These are phyloP conservation scores for Fraxinus latifolia DNA, from an alignment of 305 asterid species.

Conservation along the genomic window DNA sequence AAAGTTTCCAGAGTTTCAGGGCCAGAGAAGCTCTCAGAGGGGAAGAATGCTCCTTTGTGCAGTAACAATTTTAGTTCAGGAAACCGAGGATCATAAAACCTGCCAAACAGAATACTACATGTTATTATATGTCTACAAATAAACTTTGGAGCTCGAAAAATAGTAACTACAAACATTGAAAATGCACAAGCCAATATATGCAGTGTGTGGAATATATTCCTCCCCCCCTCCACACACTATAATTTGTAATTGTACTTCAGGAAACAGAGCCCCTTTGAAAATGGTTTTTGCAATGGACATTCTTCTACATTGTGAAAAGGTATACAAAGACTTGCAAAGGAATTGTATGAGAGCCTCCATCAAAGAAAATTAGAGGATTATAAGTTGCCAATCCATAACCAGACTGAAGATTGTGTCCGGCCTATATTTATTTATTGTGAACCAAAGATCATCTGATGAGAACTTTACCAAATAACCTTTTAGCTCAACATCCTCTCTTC, in stretches of 20 bases:
- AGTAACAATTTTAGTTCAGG: slow-evolving; percentile 65
- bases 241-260: slow-evolving; percentile 11
- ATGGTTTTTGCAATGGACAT: not conserved
- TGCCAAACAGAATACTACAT: slow-evolving; percentile 37
- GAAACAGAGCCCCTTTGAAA: not conserved
- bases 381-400: not conserved
- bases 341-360: not conserved
- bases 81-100: slow-evolving; percentile 93
- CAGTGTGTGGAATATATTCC: slow-evolving; percentile 3
- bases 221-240: not conserved
- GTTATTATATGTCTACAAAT: slow-evolving; percentile 18
- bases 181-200: slow-evolving; percentile 3
- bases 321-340: not conserved
- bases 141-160: not conserved
- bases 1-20: slow-evolving; percentile 68
- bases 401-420: not conserved
- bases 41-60: slow-evolving; percentile 69
- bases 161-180: slow-evolving; percentile 12
- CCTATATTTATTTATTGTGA: not conserved
- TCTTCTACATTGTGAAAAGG: not conserved
- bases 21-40: slow-evolving; percentile 64
- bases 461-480: not conserved
- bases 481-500: not conserved
- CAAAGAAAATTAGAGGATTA: not conserved
- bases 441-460: not conserved